Evolutionary conservation across 2,329 filamentous ascomycete species (phyloP).

Genomic region (Beauveria sp.): DNA sequence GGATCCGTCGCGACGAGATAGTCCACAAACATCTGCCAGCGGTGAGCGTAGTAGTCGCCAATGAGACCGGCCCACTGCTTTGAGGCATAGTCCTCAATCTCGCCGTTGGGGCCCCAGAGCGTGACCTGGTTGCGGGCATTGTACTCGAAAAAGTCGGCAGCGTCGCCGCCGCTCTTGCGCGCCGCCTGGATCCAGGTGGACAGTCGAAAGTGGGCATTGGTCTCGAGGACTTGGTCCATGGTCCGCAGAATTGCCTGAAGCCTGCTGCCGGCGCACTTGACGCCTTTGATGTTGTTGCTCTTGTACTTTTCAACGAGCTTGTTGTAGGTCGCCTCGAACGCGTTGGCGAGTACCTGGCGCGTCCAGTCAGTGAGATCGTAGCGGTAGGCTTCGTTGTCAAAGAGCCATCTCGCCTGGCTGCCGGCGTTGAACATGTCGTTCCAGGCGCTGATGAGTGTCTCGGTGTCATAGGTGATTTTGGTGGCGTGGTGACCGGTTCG

Average conservation of each 20-base stretch:
- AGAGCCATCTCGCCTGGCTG: constrained; percentile 22
- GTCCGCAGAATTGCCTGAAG: constrained; percentile 1
- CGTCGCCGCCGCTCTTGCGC: constrained; percentile 5
- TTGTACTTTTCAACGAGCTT: constrained; percentile 27
- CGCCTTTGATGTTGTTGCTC: background rate
- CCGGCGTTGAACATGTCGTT: constrained; percentile 28
- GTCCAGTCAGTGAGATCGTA: constrained; percentile 40
- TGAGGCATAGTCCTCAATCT: constrained; percentile 36
- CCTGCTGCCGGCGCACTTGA: background rate
- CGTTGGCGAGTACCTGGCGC: constrained; percentile 37
- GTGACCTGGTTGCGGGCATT: constrained; percentile 40
- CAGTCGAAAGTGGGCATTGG: constrained; percentile 2
- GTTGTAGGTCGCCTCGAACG: constrained; percentile 30
- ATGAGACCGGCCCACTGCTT: constrained; percentile 39
- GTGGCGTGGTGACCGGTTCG: constrained; percentile 29
- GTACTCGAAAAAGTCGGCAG: constrained; percentile 31
- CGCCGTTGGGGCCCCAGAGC: constrained; percentile 34
- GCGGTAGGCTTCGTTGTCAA: constrained; percentile 30
- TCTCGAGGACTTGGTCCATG: constrained; percentile 9
- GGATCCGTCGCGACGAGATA: constrained; percentile 22
- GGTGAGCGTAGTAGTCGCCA: constrained; percentile 32
- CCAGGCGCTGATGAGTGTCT: constrained; percentile 29
- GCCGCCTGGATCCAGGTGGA: constrained; percentile 4
- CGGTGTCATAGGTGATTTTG: constrained; percentile 31
- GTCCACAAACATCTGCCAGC: constrained; percentile 35